Percentiles rank a stretch among this genome's conserved stretches.
phyloP scores from a whole-genome alignment of 169 alveolate species.

The Plasmodium knowlesi region DNA sequence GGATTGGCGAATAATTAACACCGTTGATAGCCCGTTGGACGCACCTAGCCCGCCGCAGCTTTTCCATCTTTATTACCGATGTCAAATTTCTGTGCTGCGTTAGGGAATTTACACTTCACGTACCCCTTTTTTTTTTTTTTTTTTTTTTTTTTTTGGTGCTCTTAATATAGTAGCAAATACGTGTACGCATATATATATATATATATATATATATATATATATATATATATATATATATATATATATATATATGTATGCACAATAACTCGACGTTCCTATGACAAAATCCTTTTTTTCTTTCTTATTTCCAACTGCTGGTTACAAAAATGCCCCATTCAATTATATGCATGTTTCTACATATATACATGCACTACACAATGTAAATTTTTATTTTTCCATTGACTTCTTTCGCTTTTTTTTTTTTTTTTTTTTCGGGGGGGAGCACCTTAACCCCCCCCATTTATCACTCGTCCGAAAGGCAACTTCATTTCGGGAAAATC shows the following conservation, averaged over 20 bases:
- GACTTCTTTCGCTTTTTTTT: neutral
- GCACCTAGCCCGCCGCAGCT: neutral
- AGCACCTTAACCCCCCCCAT: neutral
- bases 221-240: too few species aligned
- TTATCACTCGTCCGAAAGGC: neutral
- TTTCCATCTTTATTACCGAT: neutral
- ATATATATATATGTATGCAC: neutral
- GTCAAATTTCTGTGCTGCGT: neutral
- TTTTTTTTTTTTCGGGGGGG: neutral
- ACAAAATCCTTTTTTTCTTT: neutral
- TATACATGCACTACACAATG: neutral
- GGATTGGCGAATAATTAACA: neutral
- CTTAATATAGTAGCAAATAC: neutral
- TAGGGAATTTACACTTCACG: neutral
- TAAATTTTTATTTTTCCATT: neutral
- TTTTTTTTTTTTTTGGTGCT: neutral
- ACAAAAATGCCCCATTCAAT: neutral
- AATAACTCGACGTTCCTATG: neutral
- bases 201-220: too few species aligned
- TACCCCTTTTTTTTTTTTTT: neutral
- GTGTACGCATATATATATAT: neutral
- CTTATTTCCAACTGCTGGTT: neutral
- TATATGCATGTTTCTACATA: neutral
- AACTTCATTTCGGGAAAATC: neutral
- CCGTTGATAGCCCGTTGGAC: neutral